A percentile compares a stretch with the other conserved stretches of the same genome.
phyloP scores from a whole-genome alignment of 2,329 filamentous ascomycete species.

The Aspergillus fumigatiaffinis region DNA sequence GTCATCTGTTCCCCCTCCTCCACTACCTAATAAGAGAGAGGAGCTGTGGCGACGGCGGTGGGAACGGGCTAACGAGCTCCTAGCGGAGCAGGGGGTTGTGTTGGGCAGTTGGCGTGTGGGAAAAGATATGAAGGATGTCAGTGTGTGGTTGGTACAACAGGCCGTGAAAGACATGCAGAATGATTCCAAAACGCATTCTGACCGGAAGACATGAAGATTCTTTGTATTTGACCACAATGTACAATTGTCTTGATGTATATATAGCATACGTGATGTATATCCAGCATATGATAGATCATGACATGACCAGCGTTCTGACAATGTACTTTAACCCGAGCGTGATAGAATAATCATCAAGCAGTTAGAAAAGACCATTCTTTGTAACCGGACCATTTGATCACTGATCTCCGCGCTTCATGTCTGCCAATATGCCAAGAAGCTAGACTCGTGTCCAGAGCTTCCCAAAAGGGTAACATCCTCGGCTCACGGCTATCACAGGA shows the following conservation, averaged over 20 bases:
- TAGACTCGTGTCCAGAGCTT: neutral
- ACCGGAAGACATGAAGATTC: neutral
- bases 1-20: constrained; percentile 19
- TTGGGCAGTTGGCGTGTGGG: constrained; percentile 46
- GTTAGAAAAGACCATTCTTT: too few relatives aligned
- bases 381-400: too few relatives aligned
- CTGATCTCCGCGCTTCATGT: too few relatives aligned
- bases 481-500: neutral
- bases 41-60: constrained; percentile 48
- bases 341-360: neutral
- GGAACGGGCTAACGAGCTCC: constrained; percentile 42
- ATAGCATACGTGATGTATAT: neutral
- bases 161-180: constrained; percentile 25
- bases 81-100: constrained; percentile 41
- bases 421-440: too few relatives aligned
- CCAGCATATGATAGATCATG: neutral
- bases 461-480: neutral
- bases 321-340: neutral
- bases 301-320: neutral
- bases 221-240: neutral
- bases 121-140: constrained; percentile 43
- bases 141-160: constrained; percentile 40
- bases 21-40: constrained; percentile 44
- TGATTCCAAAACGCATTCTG: too few relatives aligned
- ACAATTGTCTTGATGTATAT: neutral